phyloP scores from a whole-genome alignment of 148 eudicot species.

The Fallopia convolvulus region DNA sequence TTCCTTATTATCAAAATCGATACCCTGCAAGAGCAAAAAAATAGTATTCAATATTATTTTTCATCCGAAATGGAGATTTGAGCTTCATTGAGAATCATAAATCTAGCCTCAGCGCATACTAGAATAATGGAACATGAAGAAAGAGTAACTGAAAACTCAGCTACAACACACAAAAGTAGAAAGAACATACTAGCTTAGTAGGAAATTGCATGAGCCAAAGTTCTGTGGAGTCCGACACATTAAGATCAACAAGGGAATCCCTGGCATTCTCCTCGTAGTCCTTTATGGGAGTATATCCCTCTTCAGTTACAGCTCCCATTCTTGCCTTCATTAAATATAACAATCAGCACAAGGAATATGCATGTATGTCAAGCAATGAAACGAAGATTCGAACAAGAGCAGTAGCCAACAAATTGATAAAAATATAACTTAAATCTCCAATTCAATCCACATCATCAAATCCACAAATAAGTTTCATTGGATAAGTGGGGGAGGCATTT shows the following conservation, averaged over 20 bases:
- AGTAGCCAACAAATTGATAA: too few species aligned
- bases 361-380: not conserved
- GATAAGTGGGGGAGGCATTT: too few species aligned
- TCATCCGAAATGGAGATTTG: not conserved
- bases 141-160: not conserved
- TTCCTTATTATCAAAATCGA: conserved; percentile 57
- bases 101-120: not conserved
- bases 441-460: too few species aligned
- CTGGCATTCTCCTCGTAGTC: conserved; percentile 45
- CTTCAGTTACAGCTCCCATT: conserved; percentile 14
- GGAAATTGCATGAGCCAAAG: conserved; percentile 84
- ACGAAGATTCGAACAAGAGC: too few species aligned
- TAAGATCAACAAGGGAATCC: conserved; percentile 47
- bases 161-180: not conserved
- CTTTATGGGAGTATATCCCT: conserved; percentile 24
- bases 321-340: not conserved
- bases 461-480: too few species aligned
- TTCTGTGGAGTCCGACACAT: conserved; percentile 41
- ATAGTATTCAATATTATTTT: not conserved
- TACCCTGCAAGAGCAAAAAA: conserved; percentile 34
- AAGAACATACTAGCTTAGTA: conserved; percentile 36
- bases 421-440: too few species aligned
- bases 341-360: not conserved
- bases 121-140: not conserved
- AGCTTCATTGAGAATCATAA: not conserved